phyloP scores from a whole-genome alignment of 257 asterid species.

The Nicotiana paniculata region DNA sequence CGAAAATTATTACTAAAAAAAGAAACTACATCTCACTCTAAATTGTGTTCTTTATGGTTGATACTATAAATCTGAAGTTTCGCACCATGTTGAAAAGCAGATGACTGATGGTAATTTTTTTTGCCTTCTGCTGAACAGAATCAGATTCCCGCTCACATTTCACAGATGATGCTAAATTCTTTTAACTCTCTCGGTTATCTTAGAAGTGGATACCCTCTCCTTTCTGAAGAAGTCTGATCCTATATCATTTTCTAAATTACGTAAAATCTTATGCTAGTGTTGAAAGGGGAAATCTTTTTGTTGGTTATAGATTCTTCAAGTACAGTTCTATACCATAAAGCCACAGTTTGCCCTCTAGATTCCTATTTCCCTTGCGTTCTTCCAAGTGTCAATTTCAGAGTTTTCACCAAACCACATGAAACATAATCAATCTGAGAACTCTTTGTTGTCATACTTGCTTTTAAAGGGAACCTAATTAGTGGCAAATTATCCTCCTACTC shows the following conservation, averaged over 20 bases:
- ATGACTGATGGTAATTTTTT: not conserved
- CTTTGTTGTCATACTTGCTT: not conserved
- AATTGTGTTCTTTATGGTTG: not conserved
- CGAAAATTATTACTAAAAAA: not conserved
- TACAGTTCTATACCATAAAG: not conserved
- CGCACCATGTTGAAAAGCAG: not conserved
- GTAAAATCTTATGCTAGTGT: not conserved
- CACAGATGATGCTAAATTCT: not conserved
- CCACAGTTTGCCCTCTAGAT: not conserved
- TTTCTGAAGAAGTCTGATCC: not conserved
- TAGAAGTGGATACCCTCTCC: too few relatives aligned
- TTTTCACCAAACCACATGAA: not conserved
- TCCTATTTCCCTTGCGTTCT: not conserved
- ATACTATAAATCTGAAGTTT: not conserved
- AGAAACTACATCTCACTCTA: not conserved
- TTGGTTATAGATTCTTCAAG: not conserved
- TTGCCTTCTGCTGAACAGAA: not conserved
- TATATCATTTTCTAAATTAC: not conserved
- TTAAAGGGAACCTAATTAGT: not conserved
- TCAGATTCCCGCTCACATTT: not conserved
- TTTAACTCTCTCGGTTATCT: not conserved
- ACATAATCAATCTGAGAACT: not conserved
- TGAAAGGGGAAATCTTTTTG: not conserved
- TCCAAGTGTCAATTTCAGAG: not conserved
- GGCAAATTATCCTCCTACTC: not conserved